Evolutionary conservation across 2,329 filamentous ascomycete species (phyloP).

Genomic region (Balansia obtecta): DNA sequence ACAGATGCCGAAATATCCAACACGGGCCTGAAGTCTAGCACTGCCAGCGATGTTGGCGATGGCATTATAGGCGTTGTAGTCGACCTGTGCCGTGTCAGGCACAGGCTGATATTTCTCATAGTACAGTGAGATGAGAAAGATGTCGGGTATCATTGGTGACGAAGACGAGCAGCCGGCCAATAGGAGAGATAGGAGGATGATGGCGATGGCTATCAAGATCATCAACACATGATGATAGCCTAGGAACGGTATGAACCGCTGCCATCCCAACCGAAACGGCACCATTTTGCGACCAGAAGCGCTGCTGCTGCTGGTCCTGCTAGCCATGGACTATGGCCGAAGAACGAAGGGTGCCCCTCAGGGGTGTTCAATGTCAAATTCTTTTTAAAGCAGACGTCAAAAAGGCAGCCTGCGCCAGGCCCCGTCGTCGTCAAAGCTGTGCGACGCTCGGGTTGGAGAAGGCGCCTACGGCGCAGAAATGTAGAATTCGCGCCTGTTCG

Average conservation of each 20-base stretch:
- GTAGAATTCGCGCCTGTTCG: background rate
- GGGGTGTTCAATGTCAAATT: too few relatives aligned
- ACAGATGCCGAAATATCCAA: constrained; percentile 97
- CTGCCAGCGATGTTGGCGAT: constrained; percentile 83
- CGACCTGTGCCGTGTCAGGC: constrained; percentile 77
- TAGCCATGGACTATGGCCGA: constrained; percentile 6
- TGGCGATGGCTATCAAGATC: constrained; percentile 87
- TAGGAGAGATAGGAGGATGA: constrained; percentile 85
- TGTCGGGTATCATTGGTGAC: constrained; percentile 84
- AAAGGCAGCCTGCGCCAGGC: background rate
- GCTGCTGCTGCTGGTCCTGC: constrained; percentile 12
- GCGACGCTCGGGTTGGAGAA: constrained; percentile 5
- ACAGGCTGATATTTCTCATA: constrained; percentile 76
- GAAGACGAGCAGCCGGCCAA: constrained; percentile 95
- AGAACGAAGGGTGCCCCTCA: background rate
- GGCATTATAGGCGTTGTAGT: constrained; percentile 74
- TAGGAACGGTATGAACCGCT: constrained; percentile 56
- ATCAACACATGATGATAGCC: constrained; percentile 84
- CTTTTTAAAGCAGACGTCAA: background rate
- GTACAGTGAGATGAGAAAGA: constrained; percentile 97
- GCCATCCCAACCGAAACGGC: constrained; percentile 35
- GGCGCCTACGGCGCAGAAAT: constrained; percentile 2
- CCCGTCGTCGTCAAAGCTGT: background rate
- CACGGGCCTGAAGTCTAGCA: constrained; percentile 76
- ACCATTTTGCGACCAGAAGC: constrained; percentile 15